Evolutionary conservation across 2,329 filamentous ascomycete genomes (phyloP), one percentile per base, ranked within the genome.

Genomic region (Trichoderma guizhouense): DNA sequence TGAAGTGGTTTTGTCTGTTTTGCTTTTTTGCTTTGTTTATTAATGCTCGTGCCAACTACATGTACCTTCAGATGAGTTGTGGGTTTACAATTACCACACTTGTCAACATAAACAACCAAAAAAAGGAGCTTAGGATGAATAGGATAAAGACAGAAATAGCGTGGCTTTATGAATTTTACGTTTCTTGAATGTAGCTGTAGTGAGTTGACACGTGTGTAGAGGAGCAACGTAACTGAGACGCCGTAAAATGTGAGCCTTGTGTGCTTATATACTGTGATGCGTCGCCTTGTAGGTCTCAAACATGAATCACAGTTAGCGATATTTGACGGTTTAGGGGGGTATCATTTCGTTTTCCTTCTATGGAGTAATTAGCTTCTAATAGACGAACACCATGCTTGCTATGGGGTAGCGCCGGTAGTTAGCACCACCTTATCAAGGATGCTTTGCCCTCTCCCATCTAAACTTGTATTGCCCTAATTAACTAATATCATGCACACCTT

Each of bases 281-380:
- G 9, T 53, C 47, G 47, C 47, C 8, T 66, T 66, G 47, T 21
- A 47, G 5, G 8, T 61, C n/a, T 47, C 36, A 61, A 24, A 34
- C 30, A 14, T 60, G 36, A 18, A 60, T 21, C 57, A 57, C 60
- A 28, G 15, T 69, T 53, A 62, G 67, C 67, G 67, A 69, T 51
- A 69, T 69, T 60, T 69, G 67, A 11, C 21, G 3, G 5, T 51
- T 69, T 61, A 53, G 43, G 67, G 64, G 66, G 57, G 24, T 61
- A 62, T 69, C 67, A 69, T 69, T 69, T 69, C 67, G 67, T 51
- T 69, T 61, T 62, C 36, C 36, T 60, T 68, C 65, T 32, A 69
- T 12, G 7, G 26, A 68, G 36, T 60, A 69, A 69, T 69, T 69
- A 34, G 65, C 65, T 60, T 32, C 32, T 39, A 53, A 21, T 62